Evolutionary conservation across 306 rosid genomes (phyloP).

Genomic region (Vachellia collinsii): DNA sequence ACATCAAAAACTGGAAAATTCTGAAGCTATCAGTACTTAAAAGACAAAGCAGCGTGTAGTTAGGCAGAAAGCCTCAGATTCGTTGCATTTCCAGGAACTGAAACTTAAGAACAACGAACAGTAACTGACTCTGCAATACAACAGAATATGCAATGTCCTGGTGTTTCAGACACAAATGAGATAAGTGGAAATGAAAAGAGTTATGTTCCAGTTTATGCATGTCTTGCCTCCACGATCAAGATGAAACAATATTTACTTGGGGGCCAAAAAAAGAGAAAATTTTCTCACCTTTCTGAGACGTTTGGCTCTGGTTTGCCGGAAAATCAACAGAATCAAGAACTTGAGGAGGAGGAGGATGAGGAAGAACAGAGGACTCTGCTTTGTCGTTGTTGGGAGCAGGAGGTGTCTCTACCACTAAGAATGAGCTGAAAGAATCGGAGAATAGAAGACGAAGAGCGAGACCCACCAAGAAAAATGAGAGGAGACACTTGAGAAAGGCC

Average conservation of each 20-base stretch:
- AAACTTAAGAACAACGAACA: neutral
- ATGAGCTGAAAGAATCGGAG: constrained; percentile 36
- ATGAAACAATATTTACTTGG: neutral
- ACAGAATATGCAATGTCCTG: neutral
- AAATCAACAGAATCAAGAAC: constrained; percentile 22
- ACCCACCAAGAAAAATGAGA: constrained; percentile 44
- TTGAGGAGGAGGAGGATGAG: constrained; percentile 24
- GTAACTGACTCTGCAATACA: neutral
- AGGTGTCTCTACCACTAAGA: constrained; percentile 18
- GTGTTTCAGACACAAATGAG: neutral
- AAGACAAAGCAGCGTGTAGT: neutral
- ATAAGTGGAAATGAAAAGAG: neutral
- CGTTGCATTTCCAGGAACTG: neutral
- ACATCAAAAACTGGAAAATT: neutral
- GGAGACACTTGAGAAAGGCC: constrained; percentile 29
- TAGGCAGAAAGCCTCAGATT: neutral
- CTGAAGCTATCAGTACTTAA: neutral
- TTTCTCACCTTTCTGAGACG: constrained; percentile 1
- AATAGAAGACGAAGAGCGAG: constrained; percentile 35
- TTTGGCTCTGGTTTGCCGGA: constrained; percentile 28
- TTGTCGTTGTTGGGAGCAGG: constrained; percentile 11
- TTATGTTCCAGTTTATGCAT: neutral
- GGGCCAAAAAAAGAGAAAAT: neutral
- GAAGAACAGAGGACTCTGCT: neutral
- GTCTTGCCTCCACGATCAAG: neutral